Evolutionary conservation across 495 filamentous ascomycete genomes (phyloP).

Genomic region (Podospora pseudocomata): DNA sequence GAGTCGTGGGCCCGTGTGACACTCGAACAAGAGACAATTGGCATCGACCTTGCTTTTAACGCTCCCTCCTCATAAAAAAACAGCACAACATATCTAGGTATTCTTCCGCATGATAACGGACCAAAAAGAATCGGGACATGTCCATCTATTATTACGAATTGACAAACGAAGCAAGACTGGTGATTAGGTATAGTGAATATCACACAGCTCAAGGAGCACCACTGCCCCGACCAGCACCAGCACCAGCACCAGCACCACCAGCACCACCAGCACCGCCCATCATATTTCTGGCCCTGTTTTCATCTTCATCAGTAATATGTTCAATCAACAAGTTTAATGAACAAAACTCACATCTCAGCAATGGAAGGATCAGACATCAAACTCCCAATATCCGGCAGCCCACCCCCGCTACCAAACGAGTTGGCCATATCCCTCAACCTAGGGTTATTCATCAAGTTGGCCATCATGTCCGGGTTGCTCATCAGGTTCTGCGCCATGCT

Average conservation of each 20-base stretch:
- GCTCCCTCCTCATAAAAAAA: neutral
- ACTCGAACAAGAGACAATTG: too few species aligned
- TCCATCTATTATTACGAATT: neutral
- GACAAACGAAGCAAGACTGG: neutral
- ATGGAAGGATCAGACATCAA: conserved; percentile 90
- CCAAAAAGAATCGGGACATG: neutral
- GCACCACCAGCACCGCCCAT: conserved; percentile 58
- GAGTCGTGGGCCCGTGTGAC: too few species aligned
- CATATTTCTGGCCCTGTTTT: conserved; percentile 65
- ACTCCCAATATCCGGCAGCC: conserved; percentile 77
- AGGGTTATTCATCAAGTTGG: conserved; percentile 92
- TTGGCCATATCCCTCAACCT: conserved; percentile 76
- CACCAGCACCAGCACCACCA: neutral
- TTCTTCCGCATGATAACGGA: neutral
- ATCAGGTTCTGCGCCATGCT: conserved; percentile 95
- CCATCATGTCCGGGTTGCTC: conserved; percentile 89
- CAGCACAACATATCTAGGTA: neutral
- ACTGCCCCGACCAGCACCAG: neutral
- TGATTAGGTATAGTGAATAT: neutral
- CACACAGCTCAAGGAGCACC: neutral
- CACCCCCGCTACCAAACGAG: conserved; percentile 64
- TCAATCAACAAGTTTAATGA: neutral
- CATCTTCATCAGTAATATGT: neutral
- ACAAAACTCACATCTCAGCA: conserved; percentile 78
- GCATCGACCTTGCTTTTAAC: too few species aligned